Evolutionary conservation across 1,284 basidiomycete genomes (phyloP), one percentile per base, ranked within the genome.

Genomic region (Sutorius eximius): DNA sequence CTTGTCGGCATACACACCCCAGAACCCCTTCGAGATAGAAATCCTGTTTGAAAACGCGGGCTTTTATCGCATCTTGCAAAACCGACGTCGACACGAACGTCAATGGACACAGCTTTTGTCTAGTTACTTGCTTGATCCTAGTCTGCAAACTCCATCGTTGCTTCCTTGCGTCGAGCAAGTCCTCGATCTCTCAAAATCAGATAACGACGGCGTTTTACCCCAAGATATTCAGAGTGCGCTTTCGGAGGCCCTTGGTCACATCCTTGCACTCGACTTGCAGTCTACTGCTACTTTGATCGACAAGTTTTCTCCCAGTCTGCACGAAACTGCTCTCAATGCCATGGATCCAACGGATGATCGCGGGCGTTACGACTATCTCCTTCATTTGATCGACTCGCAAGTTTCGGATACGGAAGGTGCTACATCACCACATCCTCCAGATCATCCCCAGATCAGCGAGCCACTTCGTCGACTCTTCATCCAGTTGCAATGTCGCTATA

Each of bases 1-100:
- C n/a, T 79, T 99, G 5, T 98, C 96, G 0, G 84, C 83, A 0
- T 97, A 98, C 69, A 93, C 85, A 36, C 94, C 95, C 0, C 82
- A 87, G 54, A 86, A 95, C 55, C 80, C 79, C 60, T 86, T 89
- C 20, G 75, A 77, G 15, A 80, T 96, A 59, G 72, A 91, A 30
- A 68, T 70, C 10, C 73, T 91, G 1, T 95, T 99, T 65, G 85
- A 92, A 66, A 64, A 77, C 16, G 95, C 96, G 1, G 85, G 89
- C 0, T 99, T 99, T 74, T 95, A 87, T 71, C 85, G 93, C 42
- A 95, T 99, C 56, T 76, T 99, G 22, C 85, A 93, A 32, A 78
- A 82, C 1, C 89, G 89, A 73, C 88, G 94, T 73, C 79, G 83
- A 18, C 84, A 86, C 45, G 91, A 94, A 52, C 78, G 75, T 41